phyloP scores from a whole-genome alignment of 202 grass and related monocot species.

The Cymbopogon flexuosus region DNA sequence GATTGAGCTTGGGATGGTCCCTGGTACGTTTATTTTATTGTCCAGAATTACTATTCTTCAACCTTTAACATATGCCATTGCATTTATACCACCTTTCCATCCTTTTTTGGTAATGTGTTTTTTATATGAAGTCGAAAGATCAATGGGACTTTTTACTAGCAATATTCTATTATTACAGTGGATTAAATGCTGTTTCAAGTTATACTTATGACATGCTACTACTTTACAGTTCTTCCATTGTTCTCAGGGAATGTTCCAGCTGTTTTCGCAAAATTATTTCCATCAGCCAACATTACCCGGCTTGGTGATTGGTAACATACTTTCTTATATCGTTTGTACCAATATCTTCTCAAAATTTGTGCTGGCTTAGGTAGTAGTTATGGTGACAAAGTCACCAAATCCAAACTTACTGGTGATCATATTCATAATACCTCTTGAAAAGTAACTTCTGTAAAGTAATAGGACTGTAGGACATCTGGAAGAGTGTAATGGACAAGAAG shows the following conservation, averaged over 20 bases:
- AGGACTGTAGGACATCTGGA: neutral
- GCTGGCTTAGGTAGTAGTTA: neutral
- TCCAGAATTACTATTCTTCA: neutral
- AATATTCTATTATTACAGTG: conserved; percentile 13
- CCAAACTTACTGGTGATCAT: neutral
- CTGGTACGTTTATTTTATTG: conserved; percentile 49
- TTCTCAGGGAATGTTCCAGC: conserved; percentile 98
- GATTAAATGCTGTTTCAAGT: neutral
- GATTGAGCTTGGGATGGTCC: conserved; percentile 87
- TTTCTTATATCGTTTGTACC: conserved; percentile 26
- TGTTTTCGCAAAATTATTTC: conserved; percentile 72
- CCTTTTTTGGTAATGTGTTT: neutral
- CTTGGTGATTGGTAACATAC: conserved; percentile 85
- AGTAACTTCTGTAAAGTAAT: neutral
- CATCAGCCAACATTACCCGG: conserved; percentile 77
- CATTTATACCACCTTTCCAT: conserved; percentile 5
- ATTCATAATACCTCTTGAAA: conserved; percentile 21
- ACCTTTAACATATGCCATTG: neutral
- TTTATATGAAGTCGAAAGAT: neutral
- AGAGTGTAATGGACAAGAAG: neutral
- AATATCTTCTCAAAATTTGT: conserved; percentile 1
- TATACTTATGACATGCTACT: conserved; percentile 32
- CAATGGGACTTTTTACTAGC: conserved; percentile 11
- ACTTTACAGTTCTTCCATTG: conserved; percentile 79
- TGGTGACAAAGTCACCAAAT: neutral